phyloP scores from a whole-genome alignment of 2,329 filamentous ascomycete genomes.

The Fusarium tanahbumbuense region DNA sequence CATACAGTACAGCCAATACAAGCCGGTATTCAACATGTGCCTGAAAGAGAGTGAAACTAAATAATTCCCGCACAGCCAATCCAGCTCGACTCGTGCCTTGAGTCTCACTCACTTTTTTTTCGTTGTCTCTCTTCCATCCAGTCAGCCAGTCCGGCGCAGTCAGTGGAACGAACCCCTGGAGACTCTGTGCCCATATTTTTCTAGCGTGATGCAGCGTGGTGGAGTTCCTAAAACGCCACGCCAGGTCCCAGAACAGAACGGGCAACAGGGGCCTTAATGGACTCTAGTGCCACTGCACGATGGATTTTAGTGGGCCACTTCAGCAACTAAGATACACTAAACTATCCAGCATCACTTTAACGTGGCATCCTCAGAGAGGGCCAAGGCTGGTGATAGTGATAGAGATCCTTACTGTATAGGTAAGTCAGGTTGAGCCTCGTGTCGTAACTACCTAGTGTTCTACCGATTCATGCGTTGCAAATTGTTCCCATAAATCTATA shows the following conservation, averaged over 20 bases:
- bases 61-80: slow-evolving; percentile 39
- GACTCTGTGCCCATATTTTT: slow-evolving; percentile 31
- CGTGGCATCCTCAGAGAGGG: slow-evolving; percentile 41
- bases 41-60: slow-evolving; percentile 15
- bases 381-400: slow-evolving; percentile 3
- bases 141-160: background rate
- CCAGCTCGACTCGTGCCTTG: slow-evolving; percentile 37
- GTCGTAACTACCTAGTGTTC: background rate
- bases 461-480: background rate
- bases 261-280: slow-evolving; percentile 25
- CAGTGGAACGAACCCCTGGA: slow-evolving; percentile 10
- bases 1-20: slow-evolving; percentile 9
- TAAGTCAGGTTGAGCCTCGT: background rate
- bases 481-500: background rate
- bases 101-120: slow-evolving; percentile 14
- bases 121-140: background rate
- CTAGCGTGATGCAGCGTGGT: background rate
- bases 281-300: slow-evolving; percentile 40
- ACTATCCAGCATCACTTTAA: slow-evolving; percentile 20
- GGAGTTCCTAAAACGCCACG: background rate
- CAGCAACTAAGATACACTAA: slow-evolving; percentile 2
- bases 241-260: slow-evolving; percentile 8
- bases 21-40: background rate
- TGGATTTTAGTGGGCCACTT: slow-evolving; percentile 17
- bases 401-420: background rate